A percentile compares a stretch with the other conserved stretches of the same genome.
These are phyloP conservation scores for Castanospermum australe DNA, from an alignment of 306 rosid species.

Conservation along the genomic window DNA sequence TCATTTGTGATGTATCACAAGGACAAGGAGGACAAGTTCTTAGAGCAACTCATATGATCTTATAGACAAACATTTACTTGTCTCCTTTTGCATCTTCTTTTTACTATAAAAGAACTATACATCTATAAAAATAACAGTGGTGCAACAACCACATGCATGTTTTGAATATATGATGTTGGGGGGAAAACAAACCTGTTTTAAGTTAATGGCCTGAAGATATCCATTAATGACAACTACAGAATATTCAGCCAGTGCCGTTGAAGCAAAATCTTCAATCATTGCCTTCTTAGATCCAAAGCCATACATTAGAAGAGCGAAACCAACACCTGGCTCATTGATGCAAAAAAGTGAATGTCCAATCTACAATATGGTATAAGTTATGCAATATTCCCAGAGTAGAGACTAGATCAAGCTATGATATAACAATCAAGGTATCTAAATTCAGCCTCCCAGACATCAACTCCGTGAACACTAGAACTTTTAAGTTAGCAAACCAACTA, in stretches of 20 bases:
- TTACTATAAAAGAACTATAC: not conserved
- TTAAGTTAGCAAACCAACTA: not conserved
- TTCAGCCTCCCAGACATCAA: not conserved
- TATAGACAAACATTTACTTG: not conserved
- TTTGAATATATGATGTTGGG: not conserved
- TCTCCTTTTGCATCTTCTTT: not conserved
- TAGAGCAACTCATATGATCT: not conserved
- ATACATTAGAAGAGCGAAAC: constrained; percentile 82
- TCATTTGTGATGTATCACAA: not conserved
- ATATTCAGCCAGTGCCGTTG: constrained; percentile 54
- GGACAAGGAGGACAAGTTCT: not conserved
- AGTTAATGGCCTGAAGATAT: constrained; percentile 76
- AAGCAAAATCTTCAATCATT: constrained; percentile 92
- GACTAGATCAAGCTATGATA: not conserved
- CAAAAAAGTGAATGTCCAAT: not conserved
- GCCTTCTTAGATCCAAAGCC: constrained; percentile 95
- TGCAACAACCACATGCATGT: not conserved
- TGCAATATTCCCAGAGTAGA: not conserved
- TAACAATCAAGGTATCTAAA: not conserved
- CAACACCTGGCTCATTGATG: constrained; percentile 49
- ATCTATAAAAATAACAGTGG: not conserved
- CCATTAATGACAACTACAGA: constrained; percentile 86
- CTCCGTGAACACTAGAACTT: not conserved
- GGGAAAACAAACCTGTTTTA: constrained; percentile 66
- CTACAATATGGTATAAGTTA: not conserved